These are phyloP conservation scores for Metschnikowia hibisci DNA, from an alignment of 805 yeast species.

Conservation along the genomic window DNA sequence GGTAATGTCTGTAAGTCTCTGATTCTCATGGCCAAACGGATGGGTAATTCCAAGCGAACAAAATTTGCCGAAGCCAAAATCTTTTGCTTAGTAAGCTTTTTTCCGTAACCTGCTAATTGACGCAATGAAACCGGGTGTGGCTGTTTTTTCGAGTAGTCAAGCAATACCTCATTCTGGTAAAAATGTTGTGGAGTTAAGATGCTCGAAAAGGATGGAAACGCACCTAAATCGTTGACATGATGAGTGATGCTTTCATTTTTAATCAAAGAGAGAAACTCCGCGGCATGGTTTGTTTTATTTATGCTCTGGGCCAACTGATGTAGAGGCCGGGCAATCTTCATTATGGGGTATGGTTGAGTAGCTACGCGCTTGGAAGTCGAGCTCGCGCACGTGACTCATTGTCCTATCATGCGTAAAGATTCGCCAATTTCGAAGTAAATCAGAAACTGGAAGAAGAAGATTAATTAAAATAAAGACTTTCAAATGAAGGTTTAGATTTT, in stretches of 20 bases:
- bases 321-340: slow-evolving; percentile 1
- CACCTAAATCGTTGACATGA: slow-evolving; percentile 35
- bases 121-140: slow-evolving; percentile 90
- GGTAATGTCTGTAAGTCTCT: slow-evolving; percentile 79
- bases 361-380: neutral
- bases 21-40: slow-evolving; percentile 76
- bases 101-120: slow-evolving; percentile 88
- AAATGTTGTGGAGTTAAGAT: slow-evolving; percentile 65
- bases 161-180: slow-evolving; percentile 72
- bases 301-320: slow-evolving; percentile 14
- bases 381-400: neutral
- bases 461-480: too few species aligned
- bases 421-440: too few species aligned
- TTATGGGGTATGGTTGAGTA: neutral
- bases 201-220: slow-evolving; percentile 39
- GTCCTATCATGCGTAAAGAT: too few species aligned
- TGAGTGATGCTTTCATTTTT: slow-evolving; percentile 27
- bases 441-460: too few species aligned
- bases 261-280: slow-evolving; percentile 32
- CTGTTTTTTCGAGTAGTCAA: slow-evolving; percentile 55
- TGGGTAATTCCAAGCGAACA: slow-evolving; percentile 80
- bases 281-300: slow-evolving; percentile 29
- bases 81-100: slow-evolving; percentile 69
- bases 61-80: slow-evolving; percentile 82
- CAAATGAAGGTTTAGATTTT: too few species aligned